phyloP scores from a whole-genome alignment of 140 eudicot species.

The Flaveria floridana region DNA sequence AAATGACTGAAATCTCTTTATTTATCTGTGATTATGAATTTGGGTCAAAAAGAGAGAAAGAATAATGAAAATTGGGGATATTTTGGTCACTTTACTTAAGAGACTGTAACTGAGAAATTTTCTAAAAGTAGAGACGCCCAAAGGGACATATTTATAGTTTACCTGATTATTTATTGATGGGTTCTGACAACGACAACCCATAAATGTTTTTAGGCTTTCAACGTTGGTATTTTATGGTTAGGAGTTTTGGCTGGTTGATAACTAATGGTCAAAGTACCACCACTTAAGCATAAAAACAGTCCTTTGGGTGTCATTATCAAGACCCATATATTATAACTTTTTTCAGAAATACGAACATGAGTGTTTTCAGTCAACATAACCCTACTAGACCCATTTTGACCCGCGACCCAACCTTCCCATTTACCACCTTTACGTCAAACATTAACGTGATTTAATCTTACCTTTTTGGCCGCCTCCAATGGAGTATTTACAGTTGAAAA shows the following conservation, averaged over 20 bases:
- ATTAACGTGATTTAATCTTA: constrained; percentile 13
- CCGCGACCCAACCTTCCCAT: background rate
- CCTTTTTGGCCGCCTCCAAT: constrained; percentile 57
- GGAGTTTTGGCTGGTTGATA: background rate
- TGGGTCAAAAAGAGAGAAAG: background rate
- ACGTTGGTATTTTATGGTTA: background rate
- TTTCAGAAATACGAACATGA: background rate
- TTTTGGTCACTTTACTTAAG: background rate
- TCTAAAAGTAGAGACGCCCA: background rate
- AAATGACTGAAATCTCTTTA: background rate
- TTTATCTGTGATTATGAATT: background rate
- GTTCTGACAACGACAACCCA: background rate
- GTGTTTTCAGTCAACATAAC: background rate
- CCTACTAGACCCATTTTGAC: background rate
- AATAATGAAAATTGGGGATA: background rate
- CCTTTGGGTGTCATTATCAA: background rate
- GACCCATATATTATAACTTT: background rate
- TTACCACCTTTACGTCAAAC: constrained; percentile 2
- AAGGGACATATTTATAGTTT: background rate
- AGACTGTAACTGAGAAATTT: background rate
- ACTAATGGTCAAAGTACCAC: background rate
- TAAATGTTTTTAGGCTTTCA: background rate
- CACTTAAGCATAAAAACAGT: background rate
- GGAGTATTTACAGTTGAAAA: constrained; percentile 62
- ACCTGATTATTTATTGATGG: background rate